These are phyloP conservation scores for Funneliformis geosporum DNA, from an alignment of 192 early-diverging fungal genomes.

Conservation along the genomic window DNA sequence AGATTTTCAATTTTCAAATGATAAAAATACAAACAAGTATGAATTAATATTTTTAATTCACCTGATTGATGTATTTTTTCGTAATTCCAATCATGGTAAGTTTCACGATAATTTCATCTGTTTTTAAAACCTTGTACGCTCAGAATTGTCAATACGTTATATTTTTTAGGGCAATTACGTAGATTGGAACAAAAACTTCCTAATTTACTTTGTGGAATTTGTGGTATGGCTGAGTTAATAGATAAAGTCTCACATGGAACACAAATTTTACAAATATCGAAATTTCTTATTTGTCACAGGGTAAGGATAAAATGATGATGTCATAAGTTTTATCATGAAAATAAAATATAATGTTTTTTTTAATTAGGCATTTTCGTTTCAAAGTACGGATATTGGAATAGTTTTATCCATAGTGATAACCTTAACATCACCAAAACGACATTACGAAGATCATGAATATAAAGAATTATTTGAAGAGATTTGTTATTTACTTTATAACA, in stretches of 20 bases:
- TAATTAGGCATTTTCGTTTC: conserved; percentile 13
- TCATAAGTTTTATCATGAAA: too few relatives aligned
- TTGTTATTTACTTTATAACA: conserved; percentile 48
- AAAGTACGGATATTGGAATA: conserved; percentile 8
- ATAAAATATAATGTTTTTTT: neutral
- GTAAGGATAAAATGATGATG: neutral
- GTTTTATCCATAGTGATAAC: conserved; percentile 13
- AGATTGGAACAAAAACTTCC: conserved; percentile 5
- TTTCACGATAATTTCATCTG: neutral
- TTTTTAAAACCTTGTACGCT: neutral
- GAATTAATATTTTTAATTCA: neutral
- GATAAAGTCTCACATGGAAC: neutral
- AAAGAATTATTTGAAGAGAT: conserved; percentile 17
- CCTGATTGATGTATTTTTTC: neutral
- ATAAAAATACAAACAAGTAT: neutral
- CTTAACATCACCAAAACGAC: conserved; percentile 7
- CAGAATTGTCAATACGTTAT: neutral
- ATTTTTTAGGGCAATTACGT: neutral
- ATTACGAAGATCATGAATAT: neutral
- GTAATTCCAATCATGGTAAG: conserved; percentile 15
- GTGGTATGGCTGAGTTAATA: neutral
- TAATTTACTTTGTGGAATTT: neutral
- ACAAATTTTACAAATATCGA: neutral
- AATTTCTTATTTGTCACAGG: neutral
- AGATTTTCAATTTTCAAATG: neutral